A percentile compares a stretch with the other conserved stretches of the same genome.
Conservation (phyloP, 805 yeast species). For the Cyberlindnera galapagoensis region DNA sequence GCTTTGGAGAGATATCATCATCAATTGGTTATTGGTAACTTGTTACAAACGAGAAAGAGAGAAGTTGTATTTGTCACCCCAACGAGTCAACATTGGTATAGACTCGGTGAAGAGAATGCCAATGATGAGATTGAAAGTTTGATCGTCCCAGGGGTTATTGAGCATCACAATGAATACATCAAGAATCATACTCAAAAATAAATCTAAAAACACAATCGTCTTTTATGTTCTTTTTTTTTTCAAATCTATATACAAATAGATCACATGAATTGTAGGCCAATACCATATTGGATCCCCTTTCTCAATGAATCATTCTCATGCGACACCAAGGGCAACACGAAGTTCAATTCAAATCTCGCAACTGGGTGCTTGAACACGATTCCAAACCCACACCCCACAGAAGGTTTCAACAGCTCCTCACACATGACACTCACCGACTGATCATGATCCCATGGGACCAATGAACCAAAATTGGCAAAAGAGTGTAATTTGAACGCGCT, state of each 20-base stretch:
- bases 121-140: slow-evolving; percentile 66
- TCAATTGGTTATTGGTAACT: slow-evolving; percentile 90
- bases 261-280: slow-evolving; percentile 53
- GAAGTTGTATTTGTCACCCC: slow-evolving; percentile 81
- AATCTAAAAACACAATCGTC: background rate
- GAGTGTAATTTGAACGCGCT: slow-evolving; percentile 57
- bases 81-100: slow-evolving; percentile 40
- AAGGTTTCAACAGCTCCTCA: slow-evolving; percentile 33
- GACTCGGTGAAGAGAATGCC: slow-evolving; percentile 36
- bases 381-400: slow-evolving; percentile 54
- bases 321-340: slow-evolving; percentile 52
- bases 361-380: slow-evolving; percentile 54
- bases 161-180: slow-evolving; percentile 37
- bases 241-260: background rate
- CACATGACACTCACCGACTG: slow-evolving; percentile 12
- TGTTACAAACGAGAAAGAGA: slow-evolving; percentile 79
- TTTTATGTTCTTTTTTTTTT: slow-evolving; percentile 2
- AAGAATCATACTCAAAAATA: background rate
- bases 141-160: slow-evolving; percentile 72
- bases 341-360: slow-evolving; percentile 62
- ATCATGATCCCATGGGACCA: slow-evolving; percentile 34
- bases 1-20: slow-evolving; percentile 86
- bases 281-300: slow-evolving; percentile 64
- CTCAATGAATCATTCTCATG: slow-evolving; percentile 43
- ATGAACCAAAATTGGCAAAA: slow-evolving; percentile 61